Evolutionary conservation across 768 basidiomycete genomes (phyloP).

Genomic region (Candolleomyces eurysporus): DNA sequence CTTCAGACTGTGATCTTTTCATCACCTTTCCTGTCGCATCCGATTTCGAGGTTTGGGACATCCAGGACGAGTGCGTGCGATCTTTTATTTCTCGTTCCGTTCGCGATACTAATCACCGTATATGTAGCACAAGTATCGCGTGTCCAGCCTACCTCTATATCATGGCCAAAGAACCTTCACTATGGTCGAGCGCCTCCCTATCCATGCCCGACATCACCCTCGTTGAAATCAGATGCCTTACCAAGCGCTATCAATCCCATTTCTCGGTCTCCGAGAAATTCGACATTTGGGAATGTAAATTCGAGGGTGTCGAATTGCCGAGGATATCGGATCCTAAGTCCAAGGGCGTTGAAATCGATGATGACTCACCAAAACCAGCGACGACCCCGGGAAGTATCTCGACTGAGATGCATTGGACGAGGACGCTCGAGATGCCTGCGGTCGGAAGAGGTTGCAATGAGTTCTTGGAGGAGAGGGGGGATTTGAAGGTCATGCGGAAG

Average conservation of each 20-base stretch:
- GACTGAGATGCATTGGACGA: not conserved
- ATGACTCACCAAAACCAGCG: not conserved
- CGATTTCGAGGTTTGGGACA: slow-evolving; percentile 36
- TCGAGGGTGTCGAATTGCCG: slow-evolving; percentile 8
- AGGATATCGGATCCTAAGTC: not conserved
- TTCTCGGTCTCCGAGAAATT: not conserved
- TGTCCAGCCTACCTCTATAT: slow-evolving; percentile 31
- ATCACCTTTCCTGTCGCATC: slow-evolving; percentile 27
- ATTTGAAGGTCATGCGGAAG: too few species aligned
- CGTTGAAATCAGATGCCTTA: slow-evolving; percentile 28
- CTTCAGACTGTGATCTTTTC: slow-evolving; percentile 24
- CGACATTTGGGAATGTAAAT: slow-evolving; percentile 1
- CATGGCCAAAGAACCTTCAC: slow-evolving; percentile 25
- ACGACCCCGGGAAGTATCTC: not conserved
- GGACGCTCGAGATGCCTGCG: not conserved
- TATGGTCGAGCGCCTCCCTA: slow-evolving; percentile 27
- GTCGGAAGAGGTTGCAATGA: not conserved
- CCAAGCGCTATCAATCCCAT: slow-evolving; percentile 11
- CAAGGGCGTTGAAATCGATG: too few species aligned
- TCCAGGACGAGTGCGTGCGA: slow-evolving; percentile 27
- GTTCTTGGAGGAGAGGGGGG: too few species aligned
- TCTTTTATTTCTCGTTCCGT: slow-evolving; percentile 3
- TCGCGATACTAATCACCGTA: not conserved
- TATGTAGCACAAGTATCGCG: slow-evolving; percentile 21
- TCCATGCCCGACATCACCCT: slow-evolving; percentile 31